Base-by-base conservation (phyloP, 164 flowering plant genomes). In the Magnolia kwangsiensis region DNA sequence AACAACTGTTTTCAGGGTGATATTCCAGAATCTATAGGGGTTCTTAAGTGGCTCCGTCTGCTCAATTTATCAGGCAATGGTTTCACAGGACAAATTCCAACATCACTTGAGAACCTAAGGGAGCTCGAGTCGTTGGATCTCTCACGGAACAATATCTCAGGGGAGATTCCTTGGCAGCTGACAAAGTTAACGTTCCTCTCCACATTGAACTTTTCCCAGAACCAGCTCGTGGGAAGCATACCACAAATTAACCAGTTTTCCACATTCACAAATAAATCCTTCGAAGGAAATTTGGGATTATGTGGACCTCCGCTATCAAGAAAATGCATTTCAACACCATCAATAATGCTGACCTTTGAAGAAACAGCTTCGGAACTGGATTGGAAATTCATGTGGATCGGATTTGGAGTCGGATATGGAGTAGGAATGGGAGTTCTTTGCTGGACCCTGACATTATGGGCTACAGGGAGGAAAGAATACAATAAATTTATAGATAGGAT, bases 371-470 rank as follows among this genome's bases (percentile, higher is more conserved):
- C 45, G 3, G 7, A 29, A 68, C 31, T 65, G 16, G 24, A 87
- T 74, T 87, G 89, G 89, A 79, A 78, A 73, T 83, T 81, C 80
- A 83, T 85, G 72, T 10, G 80, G 51, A 71, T 81, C 1, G 92
- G 92, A n/a, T 2, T 87, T 51, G 45, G 45, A 37, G 45, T 37
- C 45, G 90, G 90, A 4, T 88, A 79, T 74, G 89, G 90, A 2
- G 70, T 72, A 18, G 92, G 90, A 29, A 80, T 84, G 49, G 92
- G 80, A 64, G 61, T 81, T 23, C 63, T 83, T 65, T 23, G 82
- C 63, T 86, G 82, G 0, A 85, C 85, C 2, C 74, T 89, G 10
- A 50, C 77, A 61, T 80, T 88, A 21, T 85, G 81, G 80, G 79
- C 75, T 73, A 71, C 37, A 55, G 87, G 84, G n/a, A 81, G 83